Evolutionary conservation across 495 filamentous ascomycete genomes (phyloP).

Genomic region (Podospora conica): DNA sequence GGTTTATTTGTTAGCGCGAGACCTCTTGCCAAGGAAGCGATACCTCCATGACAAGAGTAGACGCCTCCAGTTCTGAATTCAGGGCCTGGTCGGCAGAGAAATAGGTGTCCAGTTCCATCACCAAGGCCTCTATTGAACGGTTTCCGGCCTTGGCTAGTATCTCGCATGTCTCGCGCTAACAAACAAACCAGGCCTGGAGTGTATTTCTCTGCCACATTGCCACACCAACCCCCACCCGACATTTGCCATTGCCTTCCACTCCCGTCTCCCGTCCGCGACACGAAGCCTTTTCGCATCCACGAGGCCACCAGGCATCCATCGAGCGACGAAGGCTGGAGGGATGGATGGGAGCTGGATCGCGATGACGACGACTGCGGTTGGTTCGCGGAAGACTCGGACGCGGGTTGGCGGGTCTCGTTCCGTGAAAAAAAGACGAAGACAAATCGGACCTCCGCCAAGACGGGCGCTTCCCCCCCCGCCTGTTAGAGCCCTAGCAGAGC

Average conservation of each 20-base stretch:
- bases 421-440: slow-evolving; percentile 17
- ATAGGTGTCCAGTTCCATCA: too few relatives aligned
- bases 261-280: slow-evolving; percentile 9
- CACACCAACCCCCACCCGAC: not conserved
- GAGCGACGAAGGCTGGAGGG: not conserved
- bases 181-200: too few relatives aligned
- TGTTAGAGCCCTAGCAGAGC: not conserved
- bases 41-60: too few relatives aligned
- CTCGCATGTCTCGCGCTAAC: too few relatives aligned
- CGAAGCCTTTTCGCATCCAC: slow-evolving; percentile 3
- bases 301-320: slow-evolving; percentile 7
- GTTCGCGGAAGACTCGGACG: slow-evolving; percentile 25
- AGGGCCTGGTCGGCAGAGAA: too few relatives aligned
- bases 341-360: slow-evolving; percentile 17
- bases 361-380: not conserved
- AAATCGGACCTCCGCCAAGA: slow-evolving; percentile 12
- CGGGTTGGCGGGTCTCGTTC: slow-evolving; percentile 12
- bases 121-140: too few relatives aligned
- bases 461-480: not conserved
- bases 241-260: slow-evolving; percentile 2
- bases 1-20: too few relatives aligned
- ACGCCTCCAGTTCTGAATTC: too few relatives aligned
- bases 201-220: not conserved
- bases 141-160: too few relatives aligned
- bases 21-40: too few relatives aligned